These are phyloP conservation scores for Aspergillus funiculosus DNA, from an alignment of 495 filamentous ascomycete species.

Conservation along the genomic window DNA sequence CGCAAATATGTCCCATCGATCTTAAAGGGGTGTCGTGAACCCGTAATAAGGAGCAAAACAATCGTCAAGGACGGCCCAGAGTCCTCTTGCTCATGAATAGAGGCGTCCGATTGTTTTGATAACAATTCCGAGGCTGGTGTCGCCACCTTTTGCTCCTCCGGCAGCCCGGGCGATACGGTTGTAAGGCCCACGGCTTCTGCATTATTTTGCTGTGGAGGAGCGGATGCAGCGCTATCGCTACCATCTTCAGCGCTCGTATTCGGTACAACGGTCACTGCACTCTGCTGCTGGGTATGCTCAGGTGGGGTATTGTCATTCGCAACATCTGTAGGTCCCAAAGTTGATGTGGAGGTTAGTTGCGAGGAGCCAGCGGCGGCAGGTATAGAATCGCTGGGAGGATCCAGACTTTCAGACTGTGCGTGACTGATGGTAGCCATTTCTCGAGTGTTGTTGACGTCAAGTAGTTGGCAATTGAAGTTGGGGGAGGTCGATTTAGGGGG, in stretches of 20 bases:
- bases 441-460: not conserved
- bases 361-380: slow-evolving; percentile 15
- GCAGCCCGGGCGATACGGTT: slow-evolving; percentile 24
- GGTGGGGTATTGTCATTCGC: slow-evolving; percentile 13
- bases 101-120: slow-evolving; percentile 34
- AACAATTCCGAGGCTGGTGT: slow-evolving; percentile 23
- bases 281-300: slow-evolving; percentile 16
- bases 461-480: not conserved
- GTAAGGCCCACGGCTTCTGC: slow-evolving; percentile 12
- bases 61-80: slow-evolving; percentile 49
- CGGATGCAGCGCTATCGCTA: slow-evolving; percentile 25
- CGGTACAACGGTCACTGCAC: slow-evolving; percentile 12
- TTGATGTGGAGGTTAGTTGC: slow-evolving; percentile 21
- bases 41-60: slow-evolving; percentile 72
- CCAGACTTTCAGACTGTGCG: slow-evolving; percentile 17
- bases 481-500: too few relatives aligned
- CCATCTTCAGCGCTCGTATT: slow-evolving; percentile 25
- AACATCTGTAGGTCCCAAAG: slow-evolving; percentile 13
- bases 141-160: slow-evolving; percentile 31
- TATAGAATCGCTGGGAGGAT: slow-evolving; percentile 15
- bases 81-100: slow-evolving; percentile 40
- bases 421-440: slow-evolving; percentile 17
- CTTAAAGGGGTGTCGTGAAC: slow-evolving; percentile 78
- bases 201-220: slow-evolving; percentile 18
- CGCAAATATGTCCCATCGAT: slow-evolving; percentile 80